Base-by-base conservation (phyloP, 148 eudicot genomes). In the Rheum nobile region DNA sequence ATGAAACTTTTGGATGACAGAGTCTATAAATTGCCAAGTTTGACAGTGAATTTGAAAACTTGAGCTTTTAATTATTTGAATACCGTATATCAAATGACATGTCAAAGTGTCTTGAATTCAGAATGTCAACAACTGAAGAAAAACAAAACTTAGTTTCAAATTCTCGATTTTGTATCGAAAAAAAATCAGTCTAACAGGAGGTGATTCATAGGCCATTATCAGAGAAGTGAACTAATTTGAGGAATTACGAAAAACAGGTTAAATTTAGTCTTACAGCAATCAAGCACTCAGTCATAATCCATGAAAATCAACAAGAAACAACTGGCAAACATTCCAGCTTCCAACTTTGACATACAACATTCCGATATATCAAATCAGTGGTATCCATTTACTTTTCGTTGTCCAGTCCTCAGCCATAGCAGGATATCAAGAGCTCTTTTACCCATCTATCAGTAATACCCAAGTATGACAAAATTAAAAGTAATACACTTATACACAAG, bases 391-490 rank as follows among this genome's bases (percentile, higher is more conserved):
- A 50, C 8, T 50, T n/a, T 50, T 19, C 55, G 19, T 50, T 4
- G 26, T 50, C 50, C 50, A 14, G 26, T 50, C 22, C 55, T 50
- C 55, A 50, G 4, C 55, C 55, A 50, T 5, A n/a, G 1, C 5
- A 21, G 10, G 43, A 41, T 41, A 41, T 8, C 26, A 39, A 50
- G 71, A n/a, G 19, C 17, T 16, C 22, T 31, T 28, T 38, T 35
- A 59, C 41, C 47, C 46, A 71, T 38, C 48, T 17, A 61, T 46
- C 72, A 75, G 8, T 22, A 29, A 50, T 61, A 79, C 34, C 34
- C 67, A 26, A 41, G 11, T 41, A 5, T 41, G 43, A 41, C 5
- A 6, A 41, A 41, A 41, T 37, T 2, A 37, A 37, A 37, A 35
- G 4, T 35, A 4, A 35, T 35, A 41, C 50, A 75, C 2, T 31